A percentile compares a stretch with the other conserved stretches of the same genome.
phyloP scores from a whole-genome alignment of 768 basidiomycete genomes.

The Mycena vulgaris region DNA sequence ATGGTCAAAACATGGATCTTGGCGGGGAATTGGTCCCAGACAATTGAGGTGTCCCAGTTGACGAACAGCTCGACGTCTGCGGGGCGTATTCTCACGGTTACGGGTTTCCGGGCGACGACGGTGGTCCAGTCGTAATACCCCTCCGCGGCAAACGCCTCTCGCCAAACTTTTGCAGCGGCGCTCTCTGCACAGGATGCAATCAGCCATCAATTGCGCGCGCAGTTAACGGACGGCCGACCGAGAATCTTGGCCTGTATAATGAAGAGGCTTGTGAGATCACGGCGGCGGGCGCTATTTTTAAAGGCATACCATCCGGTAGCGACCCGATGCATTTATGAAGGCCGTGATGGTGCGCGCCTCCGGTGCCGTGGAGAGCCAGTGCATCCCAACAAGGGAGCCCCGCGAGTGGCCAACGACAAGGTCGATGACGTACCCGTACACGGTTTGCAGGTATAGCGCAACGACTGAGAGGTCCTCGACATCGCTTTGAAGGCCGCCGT shows the following conservation, averaged over 20 bases:
- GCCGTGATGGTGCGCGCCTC: slow-evolving; percentile 70
- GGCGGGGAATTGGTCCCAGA: slow-evolving; percentile 79
- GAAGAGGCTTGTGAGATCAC: slow-evolving; percentile 19
- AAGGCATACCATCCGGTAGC: slow-evolving; percentile 75
- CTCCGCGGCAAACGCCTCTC: slow-evolving; percentile 65
- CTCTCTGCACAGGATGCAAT: slow-evolving; percentile 44
- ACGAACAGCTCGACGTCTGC: slow-evolving; percentile 75
- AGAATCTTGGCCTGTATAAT: slow-evolving; percentile 56
- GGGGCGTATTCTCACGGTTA: slow-evolving; percentile 68
- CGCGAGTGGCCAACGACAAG: slow-evolving; percentile 83
- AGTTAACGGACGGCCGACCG: slow-evolving; percentile 51
- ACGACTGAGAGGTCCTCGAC: slow-evolving; percentile 77
- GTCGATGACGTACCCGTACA: slow-evolving; percentile 77
- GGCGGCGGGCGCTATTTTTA: slow-evolving; percentile 5
- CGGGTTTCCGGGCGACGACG: slow-evolving; percentile 74
- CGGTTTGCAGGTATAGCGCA: slow-evolving; percentile 70
- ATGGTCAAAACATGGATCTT: slow-evolving; percentile 78
- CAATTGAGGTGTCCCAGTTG: slow-evolving; percentile 75
- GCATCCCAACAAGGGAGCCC: slow-evolving; percentile 76
- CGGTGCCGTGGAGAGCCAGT: slow-evolving; percentile 77
- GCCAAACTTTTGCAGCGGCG: slow-evolving; percentile 55
- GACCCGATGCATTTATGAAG: slow-evolving; percentile 82
- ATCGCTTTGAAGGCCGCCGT: slow-evolving; percentile 73
- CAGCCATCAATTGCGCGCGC: slow-evolving; percentile 24
- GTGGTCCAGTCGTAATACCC: slow-evolving; percentile 77